These are phyloP conservation scores for Ceratonia siliqua DNA, from an alignment of 306 rosid genomes.

Conservation along the genomic window DNA sequence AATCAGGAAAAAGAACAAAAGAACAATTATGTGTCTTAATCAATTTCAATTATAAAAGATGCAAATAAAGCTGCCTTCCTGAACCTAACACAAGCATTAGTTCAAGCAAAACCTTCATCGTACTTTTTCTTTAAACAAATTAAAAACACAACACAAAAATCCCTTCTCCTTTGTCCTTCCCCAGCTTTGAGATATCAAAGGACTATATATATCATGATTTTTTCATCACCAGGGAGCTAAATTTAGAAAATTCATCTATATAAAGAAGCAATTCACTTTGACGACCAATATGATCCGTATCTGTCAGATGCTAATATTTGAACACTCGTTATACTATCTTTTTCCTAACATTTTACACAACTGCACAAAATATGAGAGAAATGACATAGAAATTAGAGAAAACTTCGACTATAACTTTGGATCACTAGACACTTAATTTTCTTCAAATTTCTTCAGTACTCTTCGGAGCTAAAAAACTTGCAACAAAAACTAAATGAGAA, in stretches of 20 bases:
- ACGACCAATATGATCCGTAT: background rate
- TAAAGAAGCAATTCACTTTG: background rate
- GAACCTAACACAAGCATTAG: background rate
- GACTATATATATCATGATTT: background rate
- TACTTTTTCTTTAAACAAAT: background rate
- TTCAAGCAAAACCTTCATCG: background rate
- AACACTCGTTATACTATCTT: background rate
- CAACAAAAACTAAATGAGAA: background rate
- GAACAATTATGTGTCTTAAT: background rate
- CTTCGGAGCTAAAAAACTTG: background rate
- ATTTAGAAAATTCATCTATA: background rate
- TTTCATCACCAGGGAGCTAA: background rate
- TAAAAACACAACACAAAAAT: background rate
- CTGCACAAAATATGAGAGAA: background rate
- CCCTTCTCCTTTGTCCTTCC: background rate
- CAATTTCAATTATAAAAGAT: background rate
- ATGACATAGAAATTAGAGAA: background rate
- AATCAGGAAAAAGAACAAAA: background rate
- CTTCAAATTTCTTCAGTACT: background rate
- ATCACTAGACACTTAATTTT: background rate
- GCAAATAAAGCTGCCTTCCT: background rate
- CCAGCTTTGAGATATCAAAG: conserved; percentile 4
- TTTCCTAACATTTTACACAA: background rate
- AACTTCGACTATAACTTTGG: background rate
- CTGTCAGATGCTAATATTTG: background rate